A percentile compares a stretch with the other conserved stretches of the same genome.
These are phyloP conservation scores for Chrysoporthe cubensis DNA, from an alignment of 2,329 filamentous ascomycete species.

Conservation along the genomic window DNA sequence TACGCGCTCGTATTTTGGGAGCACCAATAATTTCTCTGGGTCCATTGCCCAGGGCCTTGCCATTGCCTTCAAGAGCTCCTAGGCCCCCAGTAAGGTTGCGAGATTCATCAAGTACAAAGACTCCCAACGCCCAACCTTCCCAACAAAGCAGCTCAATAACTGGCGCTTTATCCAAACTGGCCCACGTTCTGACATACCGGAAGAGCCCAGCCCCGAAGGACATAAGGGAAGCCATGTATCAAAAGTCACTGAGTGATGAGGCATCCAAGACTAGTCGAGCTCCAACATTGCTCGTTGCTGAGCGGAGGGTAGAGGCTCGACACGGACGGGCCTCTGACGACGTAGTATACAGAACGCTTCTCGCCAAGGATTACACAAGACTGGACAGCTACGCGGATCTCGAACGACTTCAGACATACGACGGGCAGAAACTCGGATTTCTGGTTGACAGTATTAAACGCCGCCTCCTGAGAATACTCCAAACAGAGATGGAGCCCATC, in stretches of 20 bases:
- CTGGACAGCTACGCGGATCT: conserved; percentile 9
- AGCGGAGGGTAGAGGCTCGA: neutral
- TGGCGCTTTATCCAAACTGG: neutral
- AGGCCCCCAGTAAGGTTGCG: neutral
- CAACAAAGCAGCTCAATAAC: neutral
- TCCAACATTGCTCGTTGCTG: neutral
- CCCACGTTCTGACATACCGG: neutral
- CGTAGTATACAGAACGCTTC: conserved; percentile 3
- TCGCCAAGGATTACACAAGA: neutral
- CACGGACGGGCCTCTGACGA: neutral
- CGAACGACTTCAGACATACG: neutral
- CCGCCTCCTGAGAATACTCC: neutral
- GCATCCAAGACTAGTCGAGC: neutral
- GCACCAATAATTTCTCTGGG: neutral
- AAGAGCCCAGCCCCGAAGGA: neutral
- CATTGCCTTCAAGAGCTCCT: neutral
- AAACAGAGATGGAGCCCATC: neutral
- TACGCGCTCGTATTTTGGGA: neutral
- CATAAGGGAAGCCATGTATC: neutral
- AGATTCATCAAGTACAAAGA: neutral
- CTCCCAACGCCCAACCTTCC: neutral
- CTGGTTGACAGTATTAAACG: neutral
- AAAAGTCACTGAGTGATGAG: no score
- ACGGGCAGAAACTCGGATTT: neutral
- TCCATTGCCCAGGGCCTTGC: neutral